Evolutionary conservation across 208 protist genomes (phyloP), one percentile per base, ranked within the genome.

Genomic region (Strigomonas galati): DNA sequence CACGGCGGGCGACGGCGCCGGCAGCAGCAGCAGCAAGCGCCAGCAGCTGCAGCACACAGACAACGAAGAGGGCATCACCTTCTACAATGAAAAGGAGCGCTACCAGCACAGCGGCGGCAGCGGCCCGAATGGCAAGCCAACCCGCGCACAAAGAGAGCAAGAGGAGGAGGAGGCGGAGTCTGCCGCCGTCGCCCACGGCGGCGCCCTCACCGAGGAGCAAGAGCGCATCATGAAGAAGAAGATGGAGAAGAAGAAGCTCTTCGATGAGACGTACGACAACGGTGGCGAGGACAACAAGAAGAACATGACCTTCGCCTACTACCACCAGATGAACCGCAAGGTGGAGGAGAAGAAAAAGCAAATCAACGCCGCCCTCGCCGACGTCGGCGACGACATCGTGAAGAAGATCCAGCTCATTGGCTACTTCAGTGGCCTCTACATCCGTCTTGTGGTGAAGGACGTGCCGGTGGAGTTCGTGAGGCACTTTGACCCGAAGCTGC

Each of bases 381-480:
- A 94, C 17, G 77, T 89, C 32, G 87, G 85, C 54, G 84, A 94
- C 21, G 88, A 97, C 65, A 57, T 95, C 1, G 81, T 81, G 9
- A 83, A 93, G 61, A 92, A 95, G 66, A 77, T 97, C 17, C 74
- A 89, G 72, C 84, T 95, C 37, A 90, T 97, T 12, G 91, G 97
- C 62, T 98, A 89, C 78, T 93, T 91, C 48, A 93, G 94, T 24
- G 98, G 98, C 19, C 68, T 94, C 17, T 99, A 99, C 76, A 85
- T 99, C 31, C 94, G 98, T 49, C 81, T 99, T 52, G 93, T 98
- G 27, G 44, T 99, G 19, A 65, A 90, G 26, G 85, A 86, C 28
- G 76, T 99, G 12, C 98, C 98, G 15, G 91, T 81, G 23, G 98
- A 99, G 85, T 99, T 99, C 72, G 63, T 97, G 27, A 63, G 85